phyloP scores from a whole-genome alignment of 1,284 basidiomycete genomes.

The Ustilago nuda region DNA sequence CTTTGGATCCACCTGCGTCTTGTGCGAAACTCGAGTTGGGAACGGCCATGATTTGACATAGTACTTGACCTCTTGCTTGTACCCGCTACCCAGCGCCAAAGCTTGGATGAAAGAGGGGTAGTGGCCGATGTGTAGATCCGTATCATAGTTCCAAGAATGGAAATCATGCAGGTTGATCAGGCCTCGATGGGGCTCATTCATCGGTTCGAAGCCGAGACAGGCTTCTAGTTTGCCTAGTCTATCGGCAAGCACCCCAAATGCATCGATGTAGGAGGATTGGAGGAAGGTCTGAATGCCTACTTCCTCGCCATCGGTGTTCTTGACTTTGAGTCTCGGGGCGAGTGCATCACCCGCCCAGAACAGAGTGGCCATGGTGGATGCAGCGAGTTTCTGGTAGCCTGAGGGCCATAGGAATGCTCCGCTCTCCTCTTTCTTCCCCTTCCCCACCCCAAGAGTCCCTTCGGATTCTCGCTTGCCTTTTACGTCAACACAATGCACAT shows the following conservation, averaged over 20 bases:
- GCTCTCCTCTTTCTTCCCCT: slow-evolving; percentile 27
- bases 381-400: slow-evolving; percentile 67
- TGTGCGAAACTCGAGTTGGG: slow-evolving; percentile 62
- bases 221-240: slow-evolving; percentile 80
- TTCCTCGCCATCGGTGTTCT: slow-evolving; percentile 21
- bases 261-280: slow-evolving; percentile 83
- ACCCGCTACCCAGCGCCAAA: slow-evolving; percentile 57
- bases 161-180: slow-evolving; percentile 86
- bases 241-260: slow-evolving; percentile 79
- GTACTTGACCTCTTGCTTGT: slow-evolving; percentile 73
- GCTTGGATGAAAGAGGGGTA: slow-evolving; percentile 71
- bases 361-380: slow-evolving; percentile 70
- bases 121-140: slow-evolving; percentile 87
- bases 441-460: neutral
- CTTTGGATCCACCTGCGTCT: slow-evolving; percentile 53
- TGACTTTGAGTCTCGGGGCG: slow-evolving; percentile 76
- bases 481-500: slow-evolving; percentile 57
- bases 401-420: slow-evolving; percentile 68
- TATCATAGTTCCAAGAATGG: slow-evolving; percentile 87
- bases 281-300: slow-evolving; percentile 80
- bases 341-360: slow-evolving; percentile 74
- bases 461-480: slow-evolving; percentile 5
- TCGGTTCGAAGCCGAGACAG: slow-evolving; percentile 86
- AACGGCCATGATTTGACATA: slow-evolving; percentile 67
- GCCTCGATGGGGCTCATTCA: slow-evolving; percentile 96